phyloP scores from a whole-genome alignment of 2,329 filamentous ascomycete genomes.

The Claviceps spartinae region DNA sequence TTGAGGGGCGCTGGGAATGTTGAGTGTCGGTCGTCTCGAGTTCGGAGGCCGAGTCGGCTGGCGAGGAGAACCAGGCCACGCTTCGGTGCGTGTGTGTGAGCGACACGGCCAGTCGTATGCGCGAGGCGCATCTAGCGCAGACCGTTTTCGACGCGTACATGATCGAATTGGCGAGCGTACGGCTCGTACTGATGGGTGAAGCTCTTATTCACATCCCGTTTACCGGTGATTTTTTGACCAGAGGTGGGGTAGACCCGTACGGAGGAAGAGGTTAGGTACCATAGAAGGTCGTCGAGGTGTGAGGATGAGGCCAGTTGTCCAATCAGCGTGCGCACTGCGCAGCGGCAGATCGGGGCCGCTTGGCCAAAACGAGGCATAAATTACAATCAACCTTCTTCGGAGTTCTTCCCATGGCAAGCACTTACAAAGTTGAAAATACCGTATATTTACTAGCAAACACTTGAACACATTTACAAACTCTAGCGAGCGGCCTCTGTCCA shows the following conservation, averaged over 20 bases:
- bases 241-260: not conserved
- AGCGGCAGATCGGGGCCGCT: not conserved
- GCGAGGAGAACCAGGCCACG: conserved; percentile 13
- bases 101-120: conserved; percentile 10
- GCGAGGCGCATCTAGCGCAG: conserved; percentile 22
- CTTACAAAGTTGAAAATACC: too few relatives aligned
- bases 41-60: conserved; percentile 3
- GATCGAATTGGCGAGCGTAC: conserved; percentile 3
- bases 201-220: too few relatives aligned
- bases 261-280: not conserved
- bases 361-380: not conserved
- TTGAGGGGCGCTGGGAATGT: not conserved
- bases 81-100: not conserved
- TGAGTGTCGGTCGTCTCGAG: not conserved
- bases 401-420: not conserved
- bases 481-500: too few relatives aligned
- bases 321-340: not conserved
- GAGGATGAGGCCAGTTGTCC: not conserved
- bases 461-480: too few relatives aligned
- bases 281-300: not conserved
- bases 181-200: too few relatives aligned
- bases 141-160: conserved; percentile 23
- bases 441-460: too few relatives aligned
- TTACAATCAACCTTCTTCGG: not conserved
- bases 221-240: not conserved